Evolutionary conservation across 2,329 filamentous ascomycete species (phyloP).

Genomic region (Aspergillus pseudoglaucus): DNA sequence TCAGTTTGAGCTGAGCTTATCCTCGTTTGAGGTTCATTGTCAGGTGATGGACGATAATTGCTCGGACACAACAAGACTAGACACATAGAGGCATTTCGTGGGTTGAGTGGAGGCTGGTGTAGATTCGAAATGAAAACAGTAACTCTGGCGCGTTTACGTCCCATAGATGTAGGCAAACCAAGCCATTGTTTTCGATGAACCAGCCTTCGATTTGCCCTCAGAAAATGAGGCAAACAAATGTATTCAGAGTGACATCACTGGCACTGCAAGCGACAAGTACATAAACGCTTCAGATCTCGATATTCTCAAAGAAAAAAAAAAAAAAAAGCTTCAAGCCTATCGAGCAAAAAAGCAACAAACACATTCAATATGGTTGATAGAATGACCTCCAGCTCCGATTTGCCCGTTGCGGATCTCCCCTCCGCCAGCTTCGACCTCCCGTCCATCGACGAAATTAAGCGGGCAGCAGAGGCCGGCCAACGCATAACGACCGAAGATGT

Average conservation of each 20-base stretch:
- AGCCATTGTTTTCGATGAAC: neutral
- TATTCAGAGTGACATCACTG: constrained; percentile 22
- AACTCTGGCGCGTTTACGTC: neutral
- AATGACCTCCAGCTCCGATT: neutral
- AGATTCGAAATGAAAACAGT: no score
- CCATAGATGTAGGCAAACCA: neutral
- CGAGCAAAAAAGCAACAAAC: neutral
- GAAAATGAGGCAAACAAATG: constrained; percentile 13
- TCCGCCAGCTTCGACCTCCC: constrained; percentile 17
- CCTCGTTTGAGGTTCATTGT: no score
- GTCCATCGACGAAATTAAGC: constrained; percentile 24
- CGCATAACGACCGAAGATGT: constrained; percentile 28
- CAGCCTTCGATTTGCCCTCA: constrained; percentile 10
- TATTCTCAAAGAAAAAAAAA: neutral
- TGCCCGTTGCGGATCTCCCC: constrained; percentile 1
- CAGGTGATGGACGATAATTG: neutral
- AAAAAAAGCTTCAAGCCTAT: neutral
- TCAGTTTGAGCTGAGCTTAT: neutral
- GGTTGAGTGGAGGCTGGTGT: no score
- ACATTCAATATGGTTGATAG: constrained; percentile 6
- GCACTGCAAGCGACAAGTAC: neutral
- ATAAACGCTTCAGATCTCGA: neutral
- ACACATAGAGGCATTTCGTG: no score
- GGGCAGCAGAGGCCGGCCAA: constrained; percentile 24
- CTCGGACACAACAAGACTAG: neutral